These are phyloP conservation scores for Miscanthus lutarioriparius DNA, from an alignment of 176 grass and related monocot species.

Conservation along the genomic window DNA sequence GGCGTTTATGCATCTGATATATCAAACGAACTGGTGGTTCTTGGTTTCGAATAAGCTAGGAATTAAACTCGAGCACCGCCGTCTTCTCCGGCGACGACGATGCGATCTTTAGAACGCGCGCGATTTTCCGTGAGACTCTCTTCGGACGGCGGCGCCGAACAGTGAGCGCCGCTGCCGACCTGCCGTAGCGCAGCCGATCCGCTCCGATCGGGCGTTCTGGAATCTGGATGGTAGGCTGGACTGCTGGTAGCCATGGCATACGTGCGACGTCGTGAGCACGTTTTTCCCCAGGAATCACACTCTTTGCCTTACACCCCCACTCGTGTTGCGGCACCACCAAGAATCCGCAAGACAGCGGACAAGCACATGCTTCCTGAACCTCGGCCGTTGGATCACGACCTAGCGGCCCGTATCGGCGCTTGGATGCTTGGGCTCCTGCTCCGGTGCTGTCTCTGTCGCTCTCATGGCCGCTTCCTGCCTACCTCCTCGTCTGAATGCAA, in stretches of 20 bases:
- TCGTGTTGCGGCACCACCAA: background rate
- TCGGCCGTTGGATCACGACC: background rate
- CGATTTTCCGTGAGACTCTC: background rate
- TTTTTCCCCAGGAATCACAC: background rate
- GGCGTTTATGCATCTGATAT: background rate
- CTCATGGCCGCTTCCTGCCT: background rate
- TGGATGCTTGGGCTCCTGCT: background rate
- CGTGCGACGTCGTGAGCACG: background rate
- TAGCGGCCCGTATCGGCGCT: background rate
- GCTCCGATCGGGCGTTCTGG: background rate
- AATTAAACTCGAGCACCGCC: background rate
- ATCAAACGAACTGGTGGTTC: background rate
- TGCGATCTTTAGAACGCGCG: background rate
- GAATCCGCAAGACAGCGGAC: background rate
- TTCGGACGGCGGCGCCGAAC: background rate
- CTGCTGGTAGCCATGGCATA: background rate
- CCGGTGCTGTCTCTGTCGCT: background rate
- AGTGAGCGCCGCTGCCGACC: background rate
- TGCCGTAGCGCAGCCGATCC: background rate
- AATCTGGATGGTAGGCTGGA: background rate
- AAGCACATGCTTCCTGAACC: too few species aligned
- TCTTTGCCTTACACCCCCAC: too few species aligned
- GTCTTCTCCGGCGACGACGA: background rate
- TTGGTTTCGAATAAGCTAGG: background rate
- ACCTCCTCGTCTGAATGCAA: conserved; percentile 5